Base-by-base conservation (phyloP, 345 rosid genomes). In the Arabis hirsuta region DNA sequence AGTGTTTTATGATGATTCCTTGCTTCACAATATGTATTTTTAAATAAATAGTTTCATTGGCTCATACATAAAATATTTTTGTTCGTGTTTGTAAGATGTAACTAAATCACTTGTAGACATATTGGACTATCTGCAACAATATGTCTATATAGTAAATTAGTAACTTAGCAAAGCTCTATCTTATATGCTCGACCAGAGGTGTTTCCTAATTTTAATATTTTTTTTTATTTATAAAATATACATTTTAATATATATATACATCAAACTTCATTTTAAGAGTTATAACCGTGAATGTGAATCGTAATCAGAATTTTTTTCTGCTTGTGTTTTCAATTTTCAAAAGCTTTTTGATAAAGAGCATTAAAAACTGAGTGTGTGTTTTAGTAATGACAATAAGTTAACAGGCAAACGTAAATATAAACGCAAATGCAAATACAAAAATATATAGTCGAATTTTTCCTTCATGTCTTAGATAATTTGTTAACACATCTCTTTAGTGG, bases 381-480 rank as follows among this genome's bases (percentile, higher is more conserved):
- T 12, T 5, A n/a, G 1, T 45, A 5, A 45, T 14, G 24, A 45
- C 22, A 45, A 14, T n/a, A 29, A 45, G 3, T 45, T 45, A 45
- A 45, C 20, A n/a, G 7, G 12, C 12, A 32, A 55, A 32, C 14
- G 61, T 55, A 55, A 34, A 32, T 22, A 32, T 34, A 10, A 55
- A 4, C 6, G 24, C 26, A 55, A 55, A 55, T 3, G 7, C 12
- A 29, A 29, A 29, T 29, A 4, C 32, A 29, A 29, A 29, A 29
- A 41, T 51, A 32, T 14, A 62, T 58, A 57, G 24, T 55, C 29
- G 53, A 43, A 27, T 44, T 16, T 42, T 29, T 41, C 60, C 46
- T 27, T 53, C 9, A 14, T 24, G 22, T 65, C 41, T 53, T 26
- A 39, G 39, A 54, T 46, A 27, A 56, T 46, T 48, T 46, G 16